phyloP scores from a whole-genome alignment of 495 filamentous ascomycete genomes.

The Podospora australis region DNA sequence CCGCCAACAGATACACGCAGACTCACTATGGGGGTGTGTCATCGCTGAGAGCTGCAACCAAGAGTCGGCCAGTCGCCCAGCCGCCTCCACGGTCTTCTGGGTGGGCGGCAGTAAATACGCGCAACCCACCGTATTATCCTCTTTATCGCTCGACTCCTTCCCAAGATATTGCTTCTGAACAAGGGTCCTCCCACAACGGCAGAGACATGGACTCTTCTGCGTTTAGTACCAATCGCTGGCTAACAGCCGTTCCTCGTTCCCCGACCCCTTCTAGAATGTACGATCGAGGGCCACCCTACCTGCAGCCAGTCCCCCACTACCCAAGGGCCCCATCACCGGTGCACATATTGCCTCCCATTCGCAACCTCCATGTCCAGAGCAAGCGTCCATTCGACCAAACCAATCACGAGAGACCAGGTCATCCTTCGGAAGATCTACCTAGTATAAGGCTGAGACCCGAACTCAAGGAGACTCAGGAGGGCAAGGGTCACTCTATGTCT shows the following conservation, averaged over 20 bases:
- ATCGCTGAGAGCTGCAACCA: neutral
- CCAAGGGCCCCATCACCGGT: neutral
- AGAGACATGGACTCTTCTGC: neutral
- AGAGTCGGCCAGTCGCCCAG: neutral
- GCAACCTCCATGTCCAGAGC: neutral
- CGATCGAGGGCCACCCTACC: neutral
- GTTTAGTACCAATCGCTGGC: neutral
- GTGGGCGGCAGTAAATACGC: conserved; percentile 17
- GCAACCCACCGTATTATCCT: neutral
- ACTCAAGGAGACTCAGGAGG: too few relatives aligned
- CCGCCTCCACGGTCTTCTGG: conserved; percentile 1
- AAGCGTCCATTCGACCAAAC: neutral
- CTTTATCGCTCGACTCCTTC: neutral
- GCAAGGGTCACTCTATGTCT: too few relatives aligned
- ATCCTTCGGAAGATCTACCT: neutral
- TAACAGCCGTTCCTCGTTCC: neutral
- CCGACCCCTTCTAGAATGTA: neutral
- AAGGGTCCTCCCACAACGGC: neutral
- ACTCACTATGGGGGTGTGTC: neutral
- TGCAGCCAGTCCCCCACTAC: neutral
- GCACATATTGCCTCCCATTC: neutral
- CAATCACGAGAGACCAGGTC: neutral
- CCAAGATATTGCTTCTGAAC: too few relatives aligned
- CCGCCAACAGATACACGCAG: neutral
- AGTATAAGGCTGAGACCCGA: too few relatives aligned